These are phyloP conservation scores for Hanseniaspora lachancei DNA, from an alignment of 805 yeast species.

Conservation along the genomic window DNA sequence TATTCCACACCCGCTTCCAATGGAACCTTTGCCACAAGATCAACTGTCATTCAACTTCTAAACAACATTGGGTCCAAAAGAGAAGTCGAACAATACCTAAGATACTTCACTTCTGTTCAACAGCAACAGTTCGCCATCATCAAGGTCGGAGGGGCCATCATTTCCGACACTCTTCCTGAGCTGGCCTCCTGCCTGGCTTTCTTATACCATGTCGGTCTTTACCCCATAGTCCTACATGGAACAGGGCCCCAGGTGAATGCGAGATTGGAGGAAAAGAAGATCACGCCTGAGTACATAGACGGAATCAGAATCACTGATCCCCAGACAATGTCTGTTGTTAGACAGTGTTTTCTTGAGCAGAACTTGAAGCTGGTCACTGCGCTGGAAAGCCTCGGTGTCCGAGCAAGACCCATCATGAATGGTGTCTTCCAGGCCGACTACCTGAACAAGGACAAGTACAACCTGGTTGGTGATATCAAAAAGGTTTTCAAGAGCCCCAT, in stretches of 20 bases:
- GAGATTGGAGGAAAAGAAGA: conserved; percentile 81
- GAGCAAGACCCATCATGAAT: conserved; percentile 95
- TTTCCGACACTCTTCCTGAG: conserved; percentile 85
- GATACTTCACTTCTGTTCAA: conserved; percentile 89
- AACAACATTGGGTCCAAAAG: conserved; percentile 95
- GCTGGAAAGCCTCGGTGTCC: conserved; percentile 88
- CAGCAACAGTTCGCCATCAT: conserved; percentile 97
- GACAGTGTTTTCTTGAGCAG: conserved; percentile 90
- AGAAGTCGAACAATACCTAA: conserved; percentile 94
- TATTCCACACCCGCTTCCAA: not conserved
- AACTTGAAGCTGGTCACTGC: conserved; percentile 91
- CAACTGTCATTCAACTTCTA: conserved; percentile 87
- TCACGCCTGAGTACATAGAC: conserved; percentile 89
- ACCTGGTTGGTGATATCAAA: conserved; percentile 80
- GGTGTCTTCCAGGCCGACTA: conserved; percentile 94
- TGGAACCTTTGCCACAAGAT: conserved; percentile 45
- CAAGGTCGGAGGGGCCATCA: conserved; percentile 98
- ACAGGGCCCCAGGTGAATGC: conserved; percentile 98
- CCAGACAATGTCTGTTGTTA: conserved; percentile 88
- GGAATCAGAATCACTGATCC: conserved; percentile 94
- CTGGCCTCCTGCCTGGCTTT: conserved; percentile 92
- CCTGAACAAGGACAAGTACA: conserved; percentile 78
- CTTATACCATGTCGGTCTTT: conserved; percentile 90
- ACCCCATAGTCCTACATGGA: conserved; percentile 94
- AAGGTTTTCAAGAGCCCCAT: conserved; percentile 79